Evolutionary conservation across 257 asterid genomes (phyloP), one percentile per base, ranked within the genome.

Genomic region (Solanum chmielewskii): DNA sequence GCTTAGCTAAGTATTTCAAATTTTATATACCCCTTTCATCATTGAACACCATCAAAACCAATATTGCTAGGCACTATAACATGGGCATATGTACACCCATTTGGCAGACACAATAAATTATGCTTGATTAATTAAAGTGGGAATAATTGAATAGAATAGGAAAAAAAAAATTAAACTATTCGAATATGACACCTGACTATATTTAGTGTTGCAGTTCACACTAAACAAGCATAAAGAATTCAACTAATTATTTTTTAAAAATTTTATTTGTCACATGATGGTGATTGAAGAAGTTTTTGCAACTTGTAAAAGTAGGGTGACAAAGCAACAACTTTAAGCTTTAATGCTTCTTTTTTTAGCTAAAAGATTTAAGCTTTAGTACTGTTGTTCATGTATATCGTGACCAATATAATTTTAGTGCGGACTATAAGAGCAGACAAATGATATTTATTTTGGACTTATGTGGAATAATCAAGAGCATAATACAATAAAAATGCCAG

Each of bases 51-150:
- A n/a, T 62, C 45, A 73, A 56, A 56, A 86, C 64, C 47, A 88
- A 83, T 87, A 62, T 77, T 88, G 41, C 56, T 60, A 52, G 74
- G 73, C 89, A 90, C 86, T 11, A 82, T 86, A 81, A 83, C 88
- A 69, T 77, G 52, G 44, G 69, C 45, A 81, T 89, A 49, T 86
- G 89, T 91, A 92, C 93, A 89, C 92, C 86, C 90, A 64, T 83
- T 88, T 89, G 88, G 93, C 90, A 91, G 85, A 69, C 90, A 91
- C 90, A 88, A 20, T 52, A 29, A 84, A 29, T 8, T 88, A 64
- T 60, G 60, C 21, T 75, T 71, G 35, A 76, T 21, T 29, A 83
- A 86, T 73, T 5, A 45, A 13, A 47, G 68, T 29, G 25, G 27
- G 66, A 80, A 80, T 9, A 45, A 27, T 77, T 80, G 42, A 15